Evolutionary conservation across 345 rosid genomes (phyloP).

Genomic region (Ceriops zippeliana): DNA sequence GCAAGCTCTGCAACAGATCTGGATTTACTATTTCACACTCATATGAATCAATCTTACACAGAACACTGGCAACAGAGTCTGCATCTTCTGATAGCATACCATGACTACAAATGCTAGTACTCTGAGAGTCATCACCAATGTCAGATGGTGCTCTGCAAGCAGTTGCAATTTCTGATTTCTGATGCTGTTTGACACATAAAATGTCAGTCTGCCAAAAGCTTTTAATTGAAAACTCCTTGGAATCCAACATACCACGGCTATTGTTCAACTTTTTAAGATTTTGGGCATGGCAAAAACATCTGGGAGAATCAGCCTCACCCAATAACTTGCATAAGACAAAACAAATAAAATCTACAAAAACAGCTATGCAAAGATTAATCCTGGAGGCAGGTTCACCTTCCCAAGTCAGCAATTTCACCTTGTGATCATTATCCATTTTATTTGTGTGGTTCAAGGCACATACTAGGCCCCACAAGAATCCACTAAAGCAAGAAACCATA

Average conservation of each 20-base stretch:
- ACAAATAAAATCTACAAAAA: conserved; percentile 43
- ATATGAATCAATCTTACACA: conserved; percentile 30
- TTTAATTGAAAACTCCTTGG: conserved; percentile 14
- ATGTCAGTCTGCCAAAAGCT: not conserved
- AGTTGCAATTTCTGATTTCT: conserved; percentile 8
- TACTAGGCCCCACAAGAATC: conserved; percentile 84
- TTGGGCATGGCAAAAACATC: conserved; percentile 26
- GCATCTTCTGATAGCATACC: conserved; percentile 24
- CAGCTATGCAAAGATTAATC: conserved; percentile 31
- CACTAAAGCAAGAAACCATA: conserved; percentile 59
- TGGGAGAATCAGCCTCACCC: conserved; percentile 32
- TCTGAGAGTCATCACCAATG: conserved; percentile 22
- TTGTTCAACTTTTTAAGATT: conserved; percentile 18
- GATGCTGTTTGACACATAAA: conserved; percentile 11
- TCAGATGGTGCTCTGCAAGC: conserved; percentile 18
- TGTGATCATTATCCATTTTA: conserved; percentile 30
- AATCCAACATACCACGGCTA: conserved; percentile 11
- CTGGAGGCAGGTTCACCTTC: conserved; percentile 37
- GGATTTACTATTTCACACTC: conserved; percentile 32
- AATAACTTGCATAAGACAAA: conserved; percentile 37
- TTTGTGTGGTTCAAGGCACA: conserved; percentile 42
- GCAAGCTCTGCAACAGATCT: conserved; percentile 41
- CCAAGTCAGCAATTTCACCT: conserved; percentile 36
- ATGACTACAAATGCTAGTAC: conserved; percentile 3
- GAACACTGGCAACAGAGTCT: conserved; percentile 25